These are phyloP conservation scores for Talaromyces sp. DNA, from an alignment of 2,329 filamentous ascomycete species.

Conservation along the genomic window DNA sequence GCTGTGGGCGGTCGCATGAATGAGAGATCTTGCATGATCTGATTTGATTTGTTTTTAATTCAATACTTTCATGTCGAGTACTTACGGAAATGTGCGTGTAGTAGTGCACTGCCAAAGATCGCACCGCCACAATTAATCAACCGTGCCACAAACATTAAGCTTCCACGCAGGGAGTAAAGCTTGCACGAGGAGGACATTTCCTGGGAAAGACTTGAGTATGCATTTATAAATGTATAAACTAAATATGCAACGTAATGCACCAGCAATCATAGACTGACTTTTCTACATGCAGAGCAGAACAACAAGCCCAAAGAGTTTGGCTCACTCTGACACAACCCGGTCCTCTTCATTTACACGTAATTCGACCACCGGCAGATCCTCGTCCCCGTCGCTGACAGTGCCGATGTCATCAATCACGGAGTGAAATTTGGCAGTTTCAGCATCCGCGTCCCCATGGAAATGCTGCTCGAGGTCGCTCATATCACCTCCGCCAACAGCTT, in stretches of 20 bases:
- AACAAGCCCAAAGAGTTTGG: neutral
- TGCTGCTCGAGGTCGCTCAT: slow-evolving; percentile 27
- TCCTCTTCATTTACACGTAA: slow-evolving; percentile 38
- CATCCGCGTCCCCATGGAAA: slow-evolving; percentile 22
- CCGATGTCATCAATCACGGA: slow-evolving; percentile 9
- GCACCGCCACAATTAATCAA: neutral
- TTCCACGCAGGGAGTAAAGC: no score
- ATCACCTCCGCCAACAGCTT: slow-evolving; percentile 38
- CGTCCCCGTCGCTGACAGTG: slow-evolving; percentile 29
- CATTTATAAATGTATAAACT: neutral
- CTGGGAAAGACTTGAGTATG: neutral
- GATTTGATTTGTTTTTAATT: no score
- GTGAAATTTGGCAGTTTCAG: slow-evolving; percentile 19
- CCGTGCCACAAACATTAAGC: no score
- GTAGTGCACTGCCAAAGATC: neutral
- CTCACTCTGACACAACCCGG: slow-evolving; percentile 19
- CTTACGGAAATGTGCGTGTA: neutral
- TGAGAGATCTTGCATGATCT: slow-evolving; percentile 2
- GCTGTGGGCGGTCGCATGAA: neutral
- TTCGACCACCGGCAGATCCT: slow-evolving; percentile 42
- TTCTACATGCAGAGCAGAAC: slow-evolving; percentile 1
- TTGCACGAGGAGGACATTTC: no score
- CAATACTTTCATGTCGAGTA: neutral
- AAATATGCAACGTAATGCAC: neutral
- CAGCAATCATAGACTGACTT: slow-evolving; percentile 4